Evolutionary conservation across 2,329 filamentous ascomycete genomes (phyloP), one percentile per base, ranked within the genome.

Genomic region (Erysiphe neolycopersici): DNA sequence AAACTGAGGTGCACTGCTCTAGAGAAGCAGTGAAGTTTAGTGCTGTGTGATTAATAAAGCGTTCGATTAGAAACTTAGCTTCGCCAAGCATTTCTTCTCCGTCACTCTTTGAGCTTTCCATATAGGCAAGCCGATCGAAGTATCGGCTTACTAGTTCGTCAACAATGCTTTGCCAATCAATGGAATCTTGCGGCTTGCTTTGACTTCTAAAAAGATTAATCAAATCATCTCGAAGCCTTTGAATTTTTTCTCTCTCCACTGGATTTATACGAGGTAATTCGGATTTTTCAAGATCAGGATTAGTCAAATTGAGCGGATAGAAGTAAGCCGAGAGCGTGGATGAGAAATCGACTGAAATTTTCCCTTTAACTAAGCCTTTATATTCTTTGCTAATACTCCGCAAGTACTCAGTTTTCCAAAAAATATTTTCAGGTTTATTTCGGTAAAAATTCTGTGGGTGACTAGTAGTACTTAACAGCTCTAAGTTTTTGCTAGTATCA

Each of bases 121-220:
- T 38, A 38, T 47, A 52, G 26, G 52, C 44, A 26, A 84, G 58
- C 19, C 71, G 62, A 30, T 67, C 60, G 4, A 66, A 65, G 51
- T 77, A 82, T 1, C 78, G 66, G 4, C 62, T 55, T 4, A 80
- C 62, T 4, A 84, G 61, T 62, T 78, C 65, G 50, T 85, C 79
- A 0, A 67, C 64, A 1, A 78, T 61, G 0, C 60, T 64, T 53
- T 83, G 79, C 79, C 79, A 84, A 37, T 54, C 48, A 17, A 53
- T 47, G 11, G 19, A 35, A 35, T 14, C 18, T 17, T 38, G 35
- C 35, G n/a, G 18, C 51, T 22, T 12, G 58, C 14, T 42, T 29
- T 12, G 26, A 22, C 22, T 10, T 49, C 29, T n/a, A 1, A 67
- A 58, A 39, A 71, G 56, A 0, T 53, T 45, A 2, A 58, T 58